These are phyloP conservation scores for Lactarius trivialis DNA, from an alignment of 768 basidiomycete species.

Conservation along the genomic window DNA sequence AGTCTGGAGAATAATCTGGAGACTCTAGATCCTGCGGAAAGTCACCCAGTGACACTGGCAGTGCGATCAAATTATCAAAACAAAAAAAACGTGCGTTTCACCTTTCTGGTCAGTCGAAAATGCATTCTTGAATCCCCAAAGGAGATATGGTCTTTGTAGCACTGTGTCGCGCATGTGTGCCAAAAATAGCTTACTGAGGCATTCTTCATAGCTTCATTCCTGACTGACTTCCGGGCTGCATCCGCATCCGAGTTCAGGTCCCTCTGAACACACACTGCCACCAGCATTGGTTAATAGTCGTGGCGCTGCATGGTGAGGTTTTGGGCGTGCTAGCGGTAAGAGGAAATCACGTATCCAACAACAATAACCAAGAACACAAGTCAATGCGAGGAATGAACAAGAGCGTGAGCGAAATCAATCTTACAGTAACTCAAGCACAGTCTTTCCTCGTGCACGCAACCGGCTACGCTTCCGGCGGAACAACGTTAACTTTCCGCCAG, in stretches of 20 bases:
- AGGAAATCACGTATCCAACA: background rate
- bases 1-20: too few relatives aligned
- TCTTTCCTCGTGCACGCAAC: too few relatives aligned
- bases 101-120: background rate
- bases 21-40: too few relatives aligned
- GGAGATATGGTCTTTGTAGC: background rate
- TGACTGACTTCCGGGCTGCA: background rate
- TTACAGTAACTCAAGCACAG: background rate
- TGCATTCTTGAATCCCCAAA: background rate
- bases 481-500: too few relatives aligned
- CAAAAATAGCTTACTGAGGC: background rate
- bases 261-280: background rate
- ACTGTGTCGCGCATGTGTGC: background rate
- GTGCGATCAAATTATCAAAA: background rate
- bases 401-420: background rate
- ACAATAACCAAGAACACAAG: background rate
- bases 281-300: background rate
- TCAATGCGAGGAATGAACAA: background rate
- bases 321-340: background rate
- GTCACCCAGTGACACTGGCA: too few relatives aligned
- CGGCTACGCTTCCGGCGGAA: background rate
- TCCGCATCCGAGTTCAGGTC: background rate
- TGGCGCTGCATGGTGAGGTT: background rate
- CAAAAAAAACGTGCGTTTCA: background rate
- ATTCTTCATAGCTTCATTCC: background rate